These are phyloP conservation scores for Candida gigantensis DNA, from an alignment of 1,139 yeast genomes.

Conservation along the genomic window DNA sequence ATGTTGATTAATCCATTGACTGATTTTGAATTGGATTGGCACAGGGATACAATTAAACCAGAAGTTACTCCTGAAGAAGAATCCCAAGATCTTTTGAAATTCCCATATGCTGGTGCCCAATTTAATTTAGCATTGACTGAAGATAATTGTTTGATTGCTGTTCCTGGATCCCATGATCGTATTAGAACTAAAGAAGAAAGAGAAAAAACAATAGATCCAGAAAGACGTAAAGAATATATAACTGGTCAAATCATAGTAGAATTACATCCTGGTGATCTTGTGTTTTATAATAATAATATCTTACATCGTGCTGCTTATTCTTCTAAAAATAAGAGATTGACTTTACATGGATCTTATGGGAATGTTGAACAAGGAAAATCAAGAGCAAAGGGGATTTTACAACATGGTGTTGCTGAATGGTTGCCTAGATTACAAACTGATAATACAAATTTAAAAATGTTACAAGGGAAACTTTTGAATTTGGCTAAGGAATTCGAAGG, in stretches of 20 bases:
- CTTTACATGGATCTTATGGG: constrained; percentile 58
- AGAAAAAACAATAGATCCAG: constrained; percentile 35
- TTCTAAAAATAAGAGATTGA: constrained; percentile 42
- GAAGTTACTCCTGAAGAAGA: constrained; percentile 52
- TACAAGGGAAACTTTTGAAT: constrained; percentile 36
- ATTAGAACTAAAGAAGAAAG: constrained; percentile 51
- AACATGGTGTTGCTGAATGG: constrained; percentile 59
- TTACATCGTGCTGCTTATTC: constrained; percentile 53
- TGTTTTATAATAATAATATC: constrained; percentile 55
- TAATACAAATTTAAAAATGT: constrained; percentile 33
- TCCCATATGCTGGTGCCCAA: constrained; percentile 56
- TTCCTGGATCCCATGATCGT: constrained; percentile 53
- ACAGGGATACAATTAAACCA: constrained; percentile 54
- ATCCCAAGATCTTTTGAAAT: constrained; percentile 34
- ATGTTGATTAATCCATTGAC: constrained; percentile 59
- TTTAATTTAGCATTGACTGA: constrained; percentile 54
- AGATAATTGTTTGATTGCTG: constrained; percentile 52
- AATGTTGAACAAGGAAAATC: constrained; percentile 44
- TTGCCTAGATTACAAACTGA: constrained; percentile 41
- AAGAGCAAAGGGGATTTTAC: constrained; percentile 54
- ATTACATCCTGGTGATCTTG: constrained; percentile 55
- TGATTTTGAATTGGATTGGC: constrained; percentile 60
- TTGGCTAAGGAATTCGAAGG: constrained; percentile 44
- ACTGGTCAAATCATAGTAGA: constrained; percentile 44
- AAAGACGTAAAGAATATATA: constrained; percentile 38